Percentiles rank a stretch among this genome's conserved stretches.
phyloP scores from a whole-genome alignment of 768 basidiomycete species.

The Kwoniella sp. region DNA sequence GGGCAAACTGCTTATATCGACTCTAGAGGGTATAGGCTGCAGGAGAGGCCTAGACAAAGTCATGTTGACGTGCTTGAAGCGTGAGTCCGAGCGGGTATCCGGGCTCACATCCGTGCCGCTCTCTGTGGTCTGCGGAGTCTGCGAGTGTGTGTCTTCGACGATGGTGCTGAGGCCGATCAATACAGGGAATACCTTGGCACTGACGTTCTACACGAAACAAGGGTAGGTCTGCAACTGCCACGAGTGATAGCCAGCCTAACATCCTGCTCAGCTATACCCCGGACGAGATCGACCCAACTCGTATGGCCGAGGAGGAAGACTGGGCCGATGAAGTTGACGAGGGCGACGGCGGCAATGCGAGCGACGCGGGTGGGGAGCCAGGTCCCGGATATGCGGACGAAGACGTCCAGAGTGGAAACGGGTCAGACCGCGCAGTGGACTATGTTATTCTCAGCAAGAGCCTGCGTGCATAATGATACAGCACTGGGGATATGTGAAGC shows the following conservation, averaged over 20 bases:
- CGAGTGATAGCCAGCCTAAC: not conserved
- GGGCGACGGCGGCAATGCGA: not conserved
- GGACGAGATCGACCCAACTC: constrained; percentile 41
- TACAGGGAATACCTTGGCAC: constrained; percentile 26
- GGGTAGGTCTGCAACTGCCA: constrained; percentile 18
- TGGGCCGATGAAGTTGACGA: constrained; percentile 11
- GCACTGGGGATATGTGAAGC: too few species aligned
- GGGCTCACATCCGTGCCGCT: too few species aligned
- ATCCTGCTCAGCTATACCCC: constrained; percentile 18
- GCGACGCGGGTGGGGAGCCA: not conserved
- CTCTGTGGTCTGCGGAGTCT: too few species aligned
- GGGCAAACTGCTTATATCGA: constrained; percentile 18
- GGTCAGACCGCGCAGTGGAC: constrained; percentile 2
- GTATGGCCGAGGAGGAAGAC: constrained; percentile 22
- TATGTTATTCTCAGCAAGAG: constrained; percentile 35
- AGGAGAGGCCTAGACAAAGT: constrained; percentile 28
- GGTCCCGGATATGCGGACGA: constrained; percentile 2
- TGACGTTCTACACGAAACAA: constrained; percentile 29
- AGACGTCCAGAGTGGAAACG: constrained; percentile 4
- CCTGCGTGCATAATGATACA: too few species aligned
- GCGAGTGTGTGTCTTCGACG: not conserved
- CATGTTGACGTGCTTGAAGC: constrained; percentile 35
- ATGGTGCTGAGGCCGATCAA: not conserved
- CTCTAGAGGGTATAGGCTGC: constrained; percentile 26
- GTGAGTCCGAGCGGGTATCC: too few species aligned